Conservation (phyloP, 345 rosid genomes). For the Eutrema yunnanense region DNA sequence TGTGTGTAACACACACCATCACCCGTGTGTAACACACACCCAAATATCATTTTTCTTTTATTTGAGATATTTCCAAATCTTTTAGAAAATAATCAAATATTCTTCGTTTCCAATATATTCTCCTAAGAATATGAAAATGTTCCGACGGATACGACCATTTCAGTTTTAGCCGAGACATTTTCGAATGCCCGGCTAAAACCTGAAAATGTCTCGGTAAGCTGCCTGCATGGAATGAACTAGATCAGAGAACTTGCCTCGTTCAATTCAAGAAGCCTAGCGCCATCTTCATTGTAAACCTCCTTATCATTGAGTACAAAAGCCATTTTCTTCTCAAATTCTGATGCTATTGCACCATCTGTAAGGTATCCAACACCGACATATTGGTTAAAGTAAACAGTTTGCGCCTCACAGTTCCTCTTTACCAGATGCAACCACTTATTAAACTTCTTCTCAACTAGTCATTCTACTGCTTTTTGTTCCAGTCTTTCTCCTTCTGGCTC, state of each 20-base stretch:
- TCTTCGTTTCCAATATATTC: no score
- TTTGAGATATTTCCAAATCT: no score
- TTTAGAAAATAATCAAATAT: no score
- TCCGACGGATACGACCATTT: no score
- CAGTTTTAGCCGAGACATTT: no score
- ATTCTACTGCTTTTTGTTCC: constrained; percentile 68
- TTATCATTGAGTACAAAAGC: constrained; percentile 58
- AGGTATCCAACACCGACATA: constrained; percentile 65
- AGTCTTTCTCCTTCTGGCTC: constrained; percentile 61
- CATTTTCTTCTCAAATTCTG: constrained; percentile 88
- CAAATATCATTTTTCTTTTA: no score
- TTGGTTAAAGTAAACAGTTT: constrained; percentile 67
- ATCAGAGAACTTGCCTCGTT: constrained; percentile 51
- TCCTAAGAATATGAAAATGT: no score
- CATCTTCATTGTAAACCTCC: constrained; percentile 67
- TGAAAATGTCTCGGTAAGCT: no score
- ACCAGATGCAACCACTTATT: constrained; percentile 73
- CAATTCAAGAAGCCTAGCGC: constrained; percentile 76
- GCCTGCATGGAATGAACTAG: background rate
- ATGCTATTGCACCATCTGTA: constrained; percentile 89
- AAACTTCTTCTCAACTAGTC: constrained; percentile 51
- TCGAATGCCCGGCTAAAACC: no score
- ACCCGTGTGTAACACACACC: no score
- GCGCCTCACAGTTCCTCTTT: constrained; percentile 83
- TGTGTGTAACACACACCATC: no score